phyloP scores from a whole-genome alignment of 2,329 filamentous ascomycete genomes.

The Mycocentrospora acerina region DNA sequence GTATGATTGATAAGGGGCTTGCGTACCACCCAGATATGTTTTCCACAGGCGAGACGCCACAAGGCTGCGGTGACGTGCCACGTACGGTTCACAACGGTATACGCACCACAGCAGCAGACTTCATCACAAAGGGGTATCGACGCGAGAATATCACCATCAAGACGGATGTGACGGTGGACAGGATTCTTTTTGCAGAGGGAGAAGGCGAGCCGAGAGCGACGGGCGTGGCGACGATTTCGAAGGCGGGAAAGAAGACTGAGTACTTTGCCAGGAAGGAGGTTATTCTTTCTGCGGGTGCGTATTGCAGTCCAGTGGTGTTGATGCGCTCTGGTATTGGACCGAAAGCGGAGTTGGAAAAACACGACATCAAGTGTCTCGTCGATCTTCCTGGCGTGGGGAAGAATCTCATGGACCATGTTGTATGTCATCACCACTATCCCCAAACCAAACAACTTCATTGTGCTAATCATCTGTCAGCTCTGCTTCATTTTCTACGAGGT shows the following conservation, averaged over 20 bases:
- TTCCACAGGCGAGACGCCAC: conserved; percentile 43
- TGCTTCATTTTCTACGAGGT: conserved; percentile 64
- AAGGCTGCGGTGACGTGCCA: conserved; percentile 35
- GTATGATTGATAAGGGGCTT: conserved; percentile 57
- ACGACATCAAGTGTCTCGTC: conserved; percentile 55
- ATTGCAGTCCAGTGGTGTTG: conserved; percentile 42
- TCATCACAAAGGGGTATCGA: conserved; percentile 46
- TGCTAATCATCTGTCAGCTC: conserved; percentile 36
- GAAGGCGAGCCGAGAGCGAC: conserved; percentile 46
- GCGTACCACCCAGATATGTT: conserved; percentile 63
- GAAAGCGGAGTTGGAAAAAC: conserved; percentile 51
- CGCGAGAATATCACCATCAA: conserved; percentile 40
- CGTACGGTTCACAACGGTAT: conserved; percentile 36
- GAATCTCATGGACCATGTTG: conserved; percentile 65
- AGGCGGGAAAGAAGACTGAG: conserved; percentile 41
- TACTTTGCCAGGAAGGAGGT: conserved; percentile 41
- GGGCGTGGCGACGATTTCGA: conserved; percentile 48
- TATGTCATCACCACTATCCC: no score
- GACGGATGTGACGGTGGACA: conserved; percentile 40
- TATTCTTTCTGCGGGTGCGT: conserved; percentile 35
- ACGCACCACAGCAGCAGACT: conserved; percentile 32
- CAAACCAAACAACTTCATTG: no score
- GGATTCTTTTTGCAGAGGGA: conserved; percentile 49
- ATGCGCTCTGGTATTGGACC: conserved; percentile 62
- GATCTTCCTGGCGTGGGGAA: conserved; percentile 64